Conservation (phyloP, 2,329 filamentous ascomycete genomes). For the Talaromyces albobiverticillius region DNA sequence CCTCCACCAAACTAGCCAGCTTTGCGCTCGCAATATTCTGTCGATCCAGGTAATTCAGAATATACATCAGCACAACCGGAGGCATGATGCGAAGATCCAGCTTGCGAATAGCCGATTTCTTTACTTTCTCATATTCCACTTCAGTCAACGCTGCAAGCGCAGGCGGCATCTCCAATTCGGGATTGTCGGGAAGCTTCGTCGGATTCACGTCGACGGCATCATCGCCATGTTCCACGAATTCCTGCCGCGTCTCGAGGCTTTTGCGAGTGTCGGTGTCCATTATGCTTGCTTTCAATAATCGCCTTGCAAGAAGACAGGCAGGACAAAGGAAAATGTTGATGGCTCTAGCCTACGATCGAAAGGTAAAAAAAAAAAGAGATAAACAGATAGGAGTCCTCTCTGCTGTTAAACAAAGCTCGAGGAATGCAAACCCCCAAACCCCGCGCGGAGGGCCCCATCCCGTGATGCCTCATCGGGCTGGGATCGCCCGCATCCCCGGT, state of each 20-base stretch:
- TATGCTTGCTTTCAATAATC: not conserved
- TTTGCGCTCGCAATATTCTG: slow-evolving; percentile 13
- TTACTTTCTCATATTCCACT: slow-evolving; percentile 3
- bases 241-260: not conserved
- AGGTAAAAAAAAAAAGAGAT: too few relatives aligned
- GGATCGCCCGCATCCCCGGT: too few relatives aligned
- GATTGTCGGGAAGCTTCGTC: not conserved
- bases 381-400: not conserved
- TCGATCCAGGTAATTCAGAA: slow-evolving; percentile 15
- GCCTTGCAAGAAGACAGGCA: too few relatives aligned
- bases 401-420: too few relatives aligned
- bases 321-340: too few relatives aligned
- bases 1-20: slow-evolving; percentile 5
- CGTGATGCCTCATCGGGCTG: too few relatives aligned
- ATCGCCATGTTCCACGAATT: not conserved
- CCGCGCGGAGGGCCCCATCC: too few relatives aligned
- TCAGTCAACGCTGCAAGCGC: slow-evolving; percentile 16
- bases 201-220: not conserved
- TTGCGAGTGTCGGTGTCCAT: not conserved
- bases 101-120: slow-evolving; percentile 6
- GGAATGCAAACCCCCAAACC: too few relatives aligned
- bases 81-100: slow-evolving; percentile 13
- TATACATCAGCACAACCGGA: slow-evolving; percentile 12
- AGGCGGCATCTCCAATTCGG: slow-evolving; percentile 1
- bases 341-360: too few relatives aligned